Percentiles rank a stretch among this genome's conserved stretches.
These are phyloP conservation scores for Brettanomyces bruxellensis DNA, from an alignment of 805 yeast species.

Conservation along the genomic window DNA sequence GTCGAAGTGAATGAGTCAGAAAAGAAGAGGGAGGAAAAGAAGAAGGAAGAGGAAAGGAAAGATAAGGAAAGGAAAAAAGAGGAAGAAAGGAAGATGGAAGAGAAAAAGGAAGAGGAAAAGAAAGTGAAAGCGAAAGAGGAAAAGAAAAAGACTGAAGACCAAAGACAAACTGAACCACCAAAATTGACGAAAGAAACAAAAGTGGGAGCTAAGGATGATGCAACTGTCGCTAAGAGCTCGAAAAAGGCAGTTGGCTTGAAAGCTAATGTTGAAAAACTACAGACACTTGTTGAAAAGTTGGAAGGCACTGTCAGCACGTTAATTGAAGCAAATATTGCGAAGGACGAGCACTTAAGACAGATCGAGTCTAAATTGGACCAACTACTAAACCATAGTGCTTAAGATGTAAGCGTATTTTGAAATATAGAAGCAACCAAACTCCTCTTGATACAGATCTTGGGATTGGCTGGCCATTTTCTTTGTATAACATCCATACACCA, in stretches of 20 bases:
- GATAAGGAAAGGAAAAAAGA: constrained; percentile 1
- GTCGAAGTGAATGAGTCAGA: constrained; percentile 2
- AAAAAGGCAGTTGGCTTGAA: constrained; percentile 54
- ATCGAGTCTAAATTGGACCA: constrained; percentile 56
- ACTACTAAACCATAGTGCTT: constrained; percentile 26
- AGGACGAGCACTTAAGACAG: constrained; percentile 50
- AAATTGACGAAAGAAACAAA: constrained; percentile 8
- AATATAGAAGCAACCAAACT: too few relatives aligned
- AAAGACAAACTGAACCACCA: constrained; percentile 5
- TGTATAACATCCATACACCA: too few relatives aligned
- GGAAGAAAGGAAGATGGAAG: constrained; percentile 2
- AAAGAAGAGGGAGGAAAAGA: not conserved
- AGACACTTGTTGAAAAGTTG: constrained; percentile 45
- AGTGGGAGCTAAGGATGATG: constrained; percentile 7
- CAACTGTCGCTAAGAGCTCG: constrained; percentile 27
- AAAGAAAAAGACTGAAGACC: not conserved
- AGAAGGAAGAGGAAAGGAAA: not conserved
- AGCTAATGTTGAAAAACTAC: constrained; percentile 61
- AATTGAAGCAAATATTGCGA: constrained; percentile 45
- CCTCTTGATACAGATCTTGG: too few relatives aligned
- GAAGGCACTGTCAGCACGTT: constrained; percentile 48
- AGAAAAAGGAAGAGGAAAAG: constrained; percentile 1
- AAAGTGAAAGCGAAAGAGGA: constrained; percentile 3
- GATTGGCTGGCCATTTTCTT: too few relatives aligned
- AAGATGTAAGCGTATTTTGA: not conserved